Percentiles rank a stretch among this genome's conserved stretches.
These are phyloP conservation scores for Paecilomyces variotii DNA, from an alignment of 2,329 filamentous ascomycete species.

Conservation along the genomic window DNA sequence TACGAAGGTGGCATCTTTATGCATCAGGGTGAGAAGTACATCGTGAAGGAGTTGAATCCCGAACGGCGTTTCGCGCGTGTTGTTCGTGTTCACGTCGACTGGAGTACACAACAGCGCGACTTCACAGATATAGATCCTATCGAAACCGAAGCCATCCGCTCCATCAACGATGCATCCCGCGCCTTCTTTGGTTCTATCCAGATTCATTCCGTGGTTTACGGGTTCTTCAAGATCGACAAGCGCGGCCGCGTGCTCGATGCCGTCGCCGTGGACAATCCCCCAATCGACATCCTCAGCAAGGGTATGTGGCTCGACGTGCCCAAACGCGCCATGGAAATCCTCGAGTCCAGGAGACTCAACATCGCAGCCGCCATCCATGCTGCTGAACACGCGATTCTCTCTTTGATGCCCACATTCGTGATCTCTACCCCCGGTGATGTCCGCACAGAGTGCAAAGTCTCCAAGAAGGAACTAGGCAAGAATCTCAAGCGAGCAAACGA, in stretches of 20 bases:
- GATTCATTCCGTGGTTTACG: constrained; percentile 83
- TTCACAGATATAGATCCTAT: constrained; percentile 90
- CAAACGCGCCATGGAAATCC: constrained; percentile 65
- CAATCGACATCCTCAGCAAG: constrained; percentile 74
- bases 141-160: constrained; percentile 80
- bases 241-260: constrained; percentile 80
- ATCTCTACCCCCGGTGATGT: constrained; percentile 86
- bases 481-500: constrained; percentile 26
- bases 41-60: constrained; percentile 80
- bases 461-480: constrained; percentile 76
- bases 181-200: constrained; percentile 83
- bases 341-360: constrained; percentile 65
- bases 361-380: constrained; percentile 87
- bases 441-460: constrained; percentile 86
- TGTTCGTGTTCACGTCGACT: constrained; percentile 82
- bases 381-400: constrained; percentile 83
- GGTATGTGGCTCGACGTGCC: constrained; percentile 97
- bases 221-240: constrained; percentile 95
- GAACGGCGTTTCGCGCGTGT: constrained; percentile 79
- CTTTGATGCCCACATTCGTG: constrained; percentile 82
- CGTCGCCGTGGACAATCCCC: constrained; percentile 85
- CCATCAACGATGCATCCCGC: constrained; percentile 53
- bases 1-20: constrained; percentile 97
- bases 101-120: constrained; percentile 88
- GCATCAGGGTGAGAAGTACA: constrained; percentile 87